Conservation (phyloP, 768 basidiomycete genomes). For the Nidula microcarpa region DNA sequence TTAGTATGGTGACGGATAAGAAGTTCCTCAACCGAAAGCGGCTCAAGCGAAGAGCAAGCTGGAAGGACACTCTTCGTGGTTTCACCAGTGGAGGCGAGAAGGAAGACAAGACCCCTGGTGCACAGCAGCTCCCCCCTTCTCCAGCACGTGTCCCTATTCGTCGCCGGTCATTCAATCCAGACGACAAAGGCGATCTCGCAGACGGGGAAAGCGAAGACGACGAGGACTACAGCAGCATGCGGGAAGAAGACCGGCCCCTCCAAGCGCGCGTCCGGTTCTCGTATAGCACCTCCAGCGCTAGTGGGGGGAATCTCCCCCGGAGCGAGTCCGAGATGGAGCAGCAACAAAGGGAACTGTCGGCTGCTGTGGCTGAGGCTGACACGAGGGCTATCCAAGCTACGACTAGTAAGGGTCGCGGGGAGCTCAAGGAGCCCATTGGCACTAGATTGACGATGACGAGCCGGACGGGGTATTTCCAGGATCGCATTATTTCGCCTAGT, state of each 20-base stretch:
- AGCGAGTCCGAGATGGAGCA: conserved; percentile 40
- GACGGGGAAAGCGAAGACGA: conserved; percentile 54
- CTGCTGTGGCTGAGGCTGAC: conserved; percentile 49
- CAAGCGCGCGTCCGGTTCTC: conserved; percentile 68
- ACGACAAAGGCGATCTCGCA: conserved; percentile 49
- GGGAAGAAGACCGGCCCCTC: conserved; percentile 75
- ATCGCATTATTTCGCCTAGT: conserved; percentile 88
- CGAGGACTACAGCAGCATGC: conserved; percentile 40
- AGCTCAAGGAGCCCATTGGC: conserved; percentile 64
- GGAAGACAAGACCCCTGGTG: conserved; percentile 9
- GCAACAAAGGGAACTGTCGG: conserved; percentile 49
- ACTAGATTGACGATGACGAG: conserved; percentile 94
- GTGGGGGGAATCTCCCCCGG: conserved; percentile 17
- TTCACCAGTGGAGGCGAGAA: conserved; percentile 39
- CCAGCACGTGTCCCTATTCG: neutral
- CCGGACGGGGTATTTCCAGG: conserved; percentile 89
- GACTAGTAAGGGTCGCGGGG: conserved; percentile 22
- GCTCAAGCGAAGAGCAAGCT: conserved; percentile 52
- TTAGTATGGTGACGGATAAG: conserved; percentile 85
- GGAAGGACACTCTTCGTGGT: conserved; percentile 56
- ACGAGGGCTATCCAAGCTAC: conserved; percentile 36
- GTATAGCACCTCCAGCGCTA: conserved; percentile 27
- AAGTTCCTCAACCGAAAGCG: conserved; percentile 36
- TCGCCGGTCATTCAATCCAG: conserved; percentile 12
- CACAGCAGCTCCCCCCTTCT: neutral